phyloP scores from a whole-genome alignment of 495 filamentous ascomycete genomes.

The Trichoderma gamsii region DNA sequence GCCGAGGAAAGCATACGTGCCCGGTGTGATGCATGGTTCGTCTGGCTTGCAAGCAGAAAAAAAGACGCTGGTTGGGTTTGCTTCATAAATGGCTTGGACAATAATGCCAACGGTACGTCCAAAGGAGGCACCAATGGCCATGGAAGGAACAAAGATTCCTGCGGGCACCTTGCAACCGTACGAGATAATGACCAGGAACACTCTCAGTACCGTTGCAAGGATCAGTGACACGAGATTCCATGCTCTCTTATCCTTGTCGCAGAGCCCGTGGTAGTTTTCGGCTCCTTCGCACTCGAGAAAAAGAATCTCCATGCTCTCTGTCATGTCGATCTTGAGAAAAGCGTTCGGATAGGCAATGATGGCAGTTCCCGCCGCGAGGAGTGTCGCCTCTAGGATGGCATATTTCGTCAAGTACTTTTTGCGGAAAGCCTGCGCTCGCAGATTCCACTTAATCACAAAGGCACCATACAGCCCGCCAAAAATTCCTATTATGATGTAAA shows the following conservation, averaged over 20 bases:
- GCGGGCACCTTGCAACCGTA: conserved; percentile 98
- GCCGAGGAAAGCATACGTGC: conserved; percentile 91
- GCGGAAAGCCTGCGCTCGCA: conserved; percentile 82
- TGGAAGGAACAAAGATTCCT: conserved; percentile 94
- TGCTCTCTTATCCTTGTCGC: conserved; percentile 73
- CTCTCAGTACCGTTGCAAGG: conserved; percentile 73
- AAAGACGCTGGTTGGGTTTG: conserved; percentile 72
- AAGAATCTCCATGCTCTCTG: conserved; percentile 96
- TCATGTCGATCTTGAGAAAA: conserved; percentile 97
- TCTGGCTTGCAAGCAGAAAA: conserved; percentile 86
- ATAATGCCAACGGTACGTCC: conserved; percentile 90
- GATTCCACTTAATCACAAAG: conserved; percentile 98
- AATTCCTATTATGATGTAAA: conserved; percentile 84
- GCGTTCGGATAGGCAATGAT: conserved; percentile 93
- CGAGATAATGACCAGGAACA: conserved; percentile 86
- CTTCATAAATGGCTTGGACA: conserved; percentile 82
- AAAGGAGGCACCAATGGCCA: conserved; percentile 94
- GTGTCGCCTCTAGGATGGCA: conserved; percentile 79
- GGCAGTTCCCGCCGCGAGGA: conserved; percentile 77
- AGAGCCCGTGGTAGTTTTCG: conserved; percentile 87
- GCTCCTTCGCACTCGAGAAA: conserved; percentile 92
- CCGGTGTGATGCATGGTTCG: conserved; percentile 92
- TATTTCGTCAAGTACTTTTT: conserved; percentile 88
- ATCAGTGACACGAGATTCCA: conserved; percentile 72
- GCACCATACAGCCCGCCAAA: conserved; percentile 96